Evolutionary conservation across 768 basidiomycete species (phyloP).

Genomic region (Amanita exitialis): DNA sequence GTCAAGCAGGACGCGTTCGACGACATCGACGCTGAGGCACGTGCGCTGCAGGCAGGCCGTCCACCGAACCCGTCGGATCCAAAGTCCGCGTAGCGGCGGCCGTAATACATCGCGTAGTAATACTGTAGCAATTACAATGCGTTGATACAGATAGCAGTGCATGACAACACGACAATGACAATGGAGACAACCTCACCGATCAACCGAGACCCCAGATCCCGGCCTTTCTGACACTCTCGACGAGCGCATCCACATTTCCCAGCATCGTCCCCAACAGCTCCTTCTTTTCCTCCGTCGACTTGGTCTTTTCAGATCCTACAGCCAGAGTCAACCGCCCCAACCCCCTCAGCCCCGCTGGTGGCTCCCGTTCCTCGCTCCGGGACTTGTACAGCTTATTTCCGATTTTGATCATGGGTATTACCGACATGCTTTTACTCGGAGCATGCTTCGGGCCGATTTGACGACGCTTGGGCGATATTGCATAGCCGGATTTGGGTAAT

Average conservation of each 20-base stretch:
- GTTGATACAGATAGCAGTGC: conserved; percentile 5
- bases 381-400: not conserved
- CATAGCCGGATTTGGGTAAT: not conserved
- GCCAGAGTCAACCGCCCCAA: not conserved
- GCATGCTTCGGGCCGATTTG: not conserved
- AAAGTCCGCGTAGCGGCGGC: conserved; percentile 41
- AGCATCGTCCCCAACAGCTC: conserved; percentile 71
- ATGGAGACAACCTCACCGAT: conserved; percentile 5
- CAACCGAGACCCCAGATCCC: conserved; percentile 75
- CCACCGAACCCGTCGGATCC: conserved; percentile 65
- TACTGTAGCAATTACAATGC: conserved; percentile 3
- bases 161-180: conserved; percentile 9
- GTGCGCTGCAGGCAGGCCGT: conserved; percentile 28
- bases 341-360: not conserved
- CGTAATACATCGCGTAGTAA: conserved; percentile 5
- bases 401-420: too few relatives aligned
- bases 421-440: conserved; percentile 2
- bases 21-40: conserved; percentile 74
- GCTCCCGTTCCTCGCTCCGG: not conserved
- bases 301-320: conserved; percentile 9
- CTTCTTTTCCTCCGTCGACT: conserved; percentile 78
- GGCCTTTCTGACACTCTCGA: conserved; percentile 78
- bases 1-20: conserved; percentile 92
- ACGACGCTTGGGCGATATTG: conserved; percentile 38
- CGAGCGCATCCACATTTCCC: conserved; percentile 86